Percentiles rank a stretch among this genome's conserved stretches.
Evolutionary conservation across 805 yeast genomes (phyloP).

Genomic region (Candida loeiensis): DNA sequence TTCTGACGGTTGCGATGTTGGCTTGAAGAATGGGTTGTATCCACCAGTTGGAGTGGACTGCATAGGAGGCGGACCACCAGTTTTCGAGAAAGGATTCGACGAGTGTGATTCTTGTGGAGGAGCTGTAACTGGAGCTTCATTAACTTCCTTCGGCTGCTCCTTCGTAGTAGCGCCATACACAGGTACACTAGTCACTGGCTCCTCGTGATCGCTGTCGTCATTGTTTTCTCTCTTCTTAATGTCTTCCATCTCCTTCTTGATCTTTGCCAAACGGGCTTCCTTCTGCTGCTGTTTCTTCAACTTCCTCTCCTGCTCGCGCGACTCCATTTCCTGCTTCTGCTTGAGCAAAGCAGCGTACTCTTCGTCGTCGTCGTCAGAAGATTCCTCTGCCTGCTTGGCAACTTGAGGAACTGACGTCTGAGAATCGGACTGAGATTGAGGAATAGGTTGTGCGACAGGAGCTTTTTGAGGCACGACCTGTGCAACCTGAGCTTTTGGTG

Average conservation of each 20-base stretch:
- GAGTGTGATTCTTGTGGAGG: conserved; percentile 12
- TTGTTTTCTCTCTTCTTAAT: conserved; percentile 34
- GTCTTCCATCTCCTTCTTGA: conserved; percentile 58
- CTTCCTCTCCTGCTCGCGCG: conserved; percentile 40
- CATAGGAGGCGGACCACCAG: conserved; percentile 14
- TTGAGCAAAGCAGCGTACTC: conserved; percentile 48
- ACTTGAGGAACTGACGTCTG: conserved; percentile 1
- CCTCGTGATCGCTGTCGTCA: conserved; percentile 30
- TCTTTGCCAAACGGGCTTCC: conserved; percentile 55
- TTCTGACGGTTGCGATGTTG: conserved; percentile 22
- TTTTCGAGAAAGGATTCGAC: conserved; percentile 50
- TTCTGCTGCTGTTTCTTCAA: conserved; percentile 53
- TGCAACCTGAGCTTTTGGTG: too few relatives aligned
- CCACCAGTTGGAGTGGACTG: conserved; percentile 16
- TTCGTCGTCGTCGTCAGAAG: conserved; percentile 41
- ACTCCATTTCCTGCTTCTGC: conserved; percentile 44
- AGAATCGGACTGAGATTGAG: too few relatives aligned
- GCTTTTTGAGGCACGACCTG: too few relatives aligned
- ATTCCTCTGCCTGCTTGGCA: conserved; percentile 8
- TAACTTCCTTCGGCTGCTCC: conserved; percentile 8
- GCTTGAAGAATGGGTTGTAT: conserved; percentile 62
- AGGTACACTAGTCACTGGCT: conserved; percentile 20
- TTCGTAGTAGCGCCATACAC: conserved; percentile 17
- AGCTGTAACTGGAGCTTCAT: conserved; percentile 7
- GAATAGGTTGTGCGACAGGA: too few relatives aligned